Evolutionary conservation across 257 asterid species (phyloP), one percentile per base, ranked within the genome.

Genomic region (Perilla frutescens): DNA sequence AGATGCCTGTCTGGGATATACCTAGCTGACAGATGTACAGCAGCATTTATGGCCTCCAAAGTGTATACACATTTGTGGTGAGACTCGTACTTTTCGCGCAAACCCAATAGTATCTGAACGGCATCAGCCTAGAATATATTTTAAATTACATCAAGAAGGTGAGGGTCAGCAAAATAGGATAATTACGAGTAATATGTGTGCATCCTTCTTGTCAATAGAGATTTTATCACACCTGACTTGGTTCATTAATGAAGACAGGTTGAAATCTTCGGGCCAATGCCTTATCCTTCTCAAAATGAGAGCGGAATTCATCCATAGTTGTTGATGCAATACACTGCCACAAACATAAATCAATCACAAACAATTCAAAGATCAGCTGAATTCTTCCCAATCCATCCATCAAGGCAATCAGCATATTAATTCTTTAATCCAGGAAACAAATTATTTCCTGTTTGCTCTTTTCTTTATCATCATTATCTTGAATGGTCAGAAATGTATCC

Each of bases 321-420:
- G 99, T 94, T 43, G 98, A 90, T 75, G 99, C 99, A 80, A 94
- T 89, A 81, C 98, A 94, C 98, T 94, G 88, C 75, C 81, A 82
- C 43, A 62, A 50, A 58, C 8, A 58, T 67, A 63, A 81, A 37
- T n/a, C 44, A 67, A 71, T 74, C 63, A 66, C 76, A 80, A 15
- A 26, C 26, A 44, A 60, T 56, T 78, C 62, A 65, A 74, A 37
- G 36, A 71, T 75, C 66, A 15, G 26, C 43, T 56, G 40, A 57
- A 41, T 64, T 49, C 12, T 56, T 55, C 49, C 31, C 70, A 77
- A 77, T 80, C 72, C 66, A 59, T 60, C 56, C 44, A 56, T 32
- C 62, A 75, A 50, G 47, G 50, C 70, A 55, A 44, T 12, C 39
- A 68, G 39, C 8, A 56, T 53, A 47, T 48, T 12, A 57, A 14